A percentile compares a stretch with the other conserved stretches of the same genome.
Evolutionary conservation across 176 grass and related monocot genomes (phyloP).

Genomic region (Melocanna baccifera): DNA sequence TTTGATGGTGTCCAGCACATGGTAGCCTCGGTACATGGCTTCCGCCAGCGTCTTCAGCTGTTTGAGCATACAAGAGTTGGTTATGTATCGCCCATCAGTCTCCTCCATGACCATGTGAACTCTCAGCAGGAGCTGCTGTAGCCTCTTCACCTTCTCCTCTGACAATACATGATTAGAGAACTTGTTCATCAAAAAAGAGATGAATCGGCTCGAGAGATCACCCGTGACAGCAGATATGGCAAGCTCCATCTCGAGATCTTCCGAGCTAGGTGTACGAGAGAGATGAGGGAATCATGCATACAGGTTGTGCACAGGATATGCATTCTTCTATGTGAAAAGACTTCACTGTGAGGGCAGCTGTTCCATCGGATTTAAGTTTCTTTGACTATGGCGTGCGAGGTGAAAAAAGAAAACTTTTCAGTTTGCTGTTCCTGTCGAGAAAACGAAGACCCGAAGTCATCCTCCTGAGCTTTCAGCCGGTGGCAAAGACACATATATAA

Average conservation of each 20-base stretch:
- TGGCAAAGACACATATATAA: no score
- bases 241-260: not conserved
- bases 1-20: not conserved
- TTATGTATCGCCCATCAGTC: not conserved
- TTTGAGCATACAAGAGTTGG: not conserved
- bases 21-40: conserved; percentile 3
- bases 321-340: no score
- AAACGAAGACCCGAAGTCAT: no score
- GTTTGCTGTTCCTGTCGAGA: no score
- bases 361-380: no score
- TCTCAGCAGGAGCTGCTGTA: not conserved
- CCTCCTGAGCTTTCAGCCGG: no score
- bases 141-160: not conserved
- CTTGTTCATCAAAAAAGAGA: conserved; percentile 1
- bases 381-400: no score
- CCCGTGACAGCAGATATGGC: not conserved
- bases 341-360: no score
- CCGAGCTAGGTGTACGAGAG: no score
- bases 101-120: conserved; percentile 7
- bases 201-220: not conserved
- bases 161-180: not conserved
- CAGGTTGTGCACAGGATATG: no score
- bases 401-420: no score
- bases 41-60: not conserved
- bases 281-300: no score